Evolutionary conservation across 2,329 filamentous ascomycete genomes (phyloP), one percentile per base, ranked within the genome.

Genomic region (Ilyonectria mors-panacis): DNA sequence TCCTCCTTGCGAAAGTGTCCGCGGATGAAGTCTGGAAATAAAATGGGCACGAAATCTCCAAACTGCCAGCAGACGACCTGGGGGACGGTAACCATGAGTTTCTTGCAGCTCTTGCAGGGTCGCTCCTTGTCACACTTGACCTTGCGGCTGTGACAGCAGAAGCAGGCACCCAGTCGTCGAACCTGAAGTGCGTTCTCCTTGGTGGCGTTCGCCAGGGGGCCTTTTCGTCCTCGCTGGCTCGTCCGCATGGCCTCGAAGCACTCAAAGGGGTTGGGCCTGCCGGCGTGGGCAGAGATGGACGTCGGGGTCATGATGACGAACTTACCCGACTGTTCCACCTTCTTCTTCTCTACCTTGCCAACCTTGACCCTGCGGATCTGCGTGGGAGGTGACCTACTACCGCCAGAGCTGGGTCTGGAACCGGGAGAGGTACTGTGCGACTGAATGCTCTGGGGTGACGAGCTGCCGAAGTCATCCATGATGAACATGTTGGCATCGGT

Each of bases 21-120:
- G 7, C 87, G 81, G 39, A 89, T 84, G 63, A 88, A 84, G 9
- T 79, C 79, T 5, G 87, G 87, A 63, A 89, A 89, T 28, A 89
- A 73, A 2, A 85, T 81, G 0, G 81, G 80, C 8, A 86, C 67
- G 66, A 89, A 89, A 73, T 89, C 87, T 45, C 83, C 81, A 66
- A 89, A 89, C 74, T 87, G 86, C 87, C 87, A 89, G 78, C 87
- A 89, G 26, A 89, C 81, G 21, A 86, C 83, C 71, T 87, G 85
- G 2, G 87, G 87, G 15, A 88, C 81, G 56, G 83, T 78, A 2
- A 81, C 75, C 59, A 83, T 81, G 59, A 89, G 81, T 76, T 87
- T 87, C 70, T 81, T 83, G 81, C 87, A 89, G 78, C 85, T 88
- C 76, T 84, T 84, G 78, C 87, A 89, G 0, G 87, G 86, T 51